A percentile compares a stretch with the other conserved stretches of the same genome.
Conservation (phyloP, 805 yeast species). For the Wickerhamomyces strasburgensis region DNA sequence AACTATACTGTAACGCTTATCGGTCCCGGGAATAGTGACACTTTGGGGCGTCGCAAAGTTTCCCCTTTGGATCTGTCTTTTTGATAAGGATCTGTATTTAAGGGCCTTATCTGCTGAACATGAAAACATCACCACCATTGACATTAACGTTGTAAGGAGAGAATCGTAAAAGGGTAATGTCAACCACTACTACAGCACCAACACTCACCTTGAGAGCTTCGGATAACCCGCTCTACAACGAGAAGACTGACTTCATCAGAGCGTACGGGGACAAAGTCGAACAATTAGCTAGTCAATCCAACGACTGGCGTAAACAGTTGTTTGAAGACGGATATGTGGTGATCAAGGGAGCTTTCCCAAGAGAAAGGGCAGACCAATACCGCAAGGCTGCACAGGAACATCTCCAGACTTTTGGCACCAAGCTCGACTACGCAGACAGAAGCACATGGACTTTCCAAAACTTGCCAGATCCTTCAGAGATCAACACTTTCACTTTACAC, state of each 20-base stretch:
- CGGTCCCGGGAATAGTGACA: too few species aligned
- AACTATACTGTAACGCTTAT: too few species aligned
- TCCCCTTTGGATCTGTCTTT: too few species aligned
- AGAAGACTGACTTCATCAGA: conserved; percentile 6
- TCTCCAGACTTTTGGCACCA: conserved; percentile 19
- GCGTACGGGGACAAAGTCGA: conserved; percentile 2
- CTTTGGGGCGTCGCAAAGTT: too few species aligned
- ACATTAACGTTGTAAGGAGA: too few species aligned
- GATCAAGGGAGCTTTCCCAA: conserved; percentile 27
- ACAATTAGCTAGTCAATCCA: not conserved
- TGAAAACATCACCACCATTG: too few species aligned
- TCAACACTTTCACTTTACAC: conserved; percentile 19
- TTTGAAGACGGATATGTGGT: conserved; percentile 28
- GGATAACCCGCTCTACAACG: conserved; percentile 6
- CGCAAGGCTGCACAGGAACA: conserved; percentile 22
- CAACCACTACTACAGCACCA: not conserved
- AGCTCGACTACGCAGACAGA: conserved; percentile 23
- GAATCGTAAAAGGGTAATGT: not conserved
- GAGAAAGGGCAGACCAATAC: conserved; percentile 23
- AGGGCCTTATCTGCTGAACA: too few species aligned
- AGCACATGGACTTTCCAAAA: conserved; percentile 28
- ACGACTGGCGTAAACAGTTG: conserved; percentile 29
- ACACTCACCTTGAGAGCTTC: not conserved
- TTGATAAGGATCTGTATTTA: too few species aligned
- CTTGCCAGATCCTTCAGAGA: conserved; percentile 23